Percentiles rank a stretch among this genome's conserved stretches.
These are phyloP conservation scores for Suillus weaverae DNA, from an alignment of 768 basidiomycete species.

Conservation along the genomic window DNA sequence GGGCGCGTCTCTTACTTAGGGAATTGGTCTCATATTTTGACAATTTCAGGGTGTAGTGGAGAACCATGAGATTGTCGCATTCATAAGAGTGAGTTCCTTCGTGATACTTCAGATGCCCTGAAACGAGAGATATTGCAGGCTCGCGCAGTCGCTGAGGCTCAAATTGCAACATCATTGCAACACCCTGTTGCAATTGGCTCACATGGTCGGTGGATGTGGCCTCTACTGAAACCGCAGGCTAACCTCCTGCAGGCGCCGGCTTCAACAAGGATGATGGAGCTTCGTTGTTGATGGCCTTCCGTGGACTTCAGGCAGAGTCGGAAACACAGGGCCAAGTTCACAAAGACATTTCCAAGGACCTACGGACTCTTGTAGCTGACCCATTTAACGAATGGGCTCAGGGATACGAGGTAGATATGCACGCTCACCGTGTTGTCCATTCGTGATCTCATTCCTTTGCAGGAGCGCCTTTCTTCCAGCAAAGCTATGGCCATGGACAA, in stretches of 20 bases:
- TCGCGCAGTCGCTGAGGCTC: conserved; percentile 68
- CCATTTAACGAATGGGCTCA: conserved; percentile 83
- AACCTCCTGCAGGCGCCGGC: conserved; percentile 47
- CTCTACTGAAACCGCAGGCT: conserved; percentile 7
- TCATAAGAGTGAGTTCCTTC: conserved; percentile 67
- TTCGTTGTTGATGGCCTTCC: conserved; percentile 76
- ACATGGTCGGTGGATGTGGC: conserved; percentile 41
- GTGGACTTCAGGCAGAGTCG: conserved; percentile 76
- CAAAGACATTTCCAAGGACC: conserved; percentile 68
- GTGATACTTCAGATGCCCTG: conserved; percentile 1
- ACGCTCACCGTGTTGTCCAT: not conserved
- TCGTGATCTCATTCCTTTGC: conserved; percentile 3
- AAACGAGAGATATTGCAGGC: conserved; percentile 47
- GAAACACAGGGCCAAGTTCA: conserved; percentile 73
- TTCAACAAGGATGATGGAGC: conserved; percentile 85
- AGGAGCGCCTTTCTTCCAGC: conserved; percentile 66
- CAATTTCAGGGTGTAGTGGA: conserved; percentile 69
- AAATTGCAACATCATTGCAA: conserved; percentile 59
- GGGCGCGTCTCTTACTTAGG: conserved; percentile 8
- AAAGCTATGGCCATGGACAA: conserved; percentile 59
- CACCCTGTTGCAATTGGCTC: conserved; percentile 49
- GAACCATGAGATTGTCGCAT: conserved; percentile 79
- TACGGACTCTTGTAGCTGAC: conserved; percentile 71
- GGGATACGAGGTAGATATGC: conserved; percentile 57
- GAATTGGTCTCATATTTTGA: conserved; percentile 13